These are phyloP conservation scores for Papiliotrema nemorosa DNA, from an alignment of 1,284 basidiomycete genomes.

Conservation along the genomic window DNA sequence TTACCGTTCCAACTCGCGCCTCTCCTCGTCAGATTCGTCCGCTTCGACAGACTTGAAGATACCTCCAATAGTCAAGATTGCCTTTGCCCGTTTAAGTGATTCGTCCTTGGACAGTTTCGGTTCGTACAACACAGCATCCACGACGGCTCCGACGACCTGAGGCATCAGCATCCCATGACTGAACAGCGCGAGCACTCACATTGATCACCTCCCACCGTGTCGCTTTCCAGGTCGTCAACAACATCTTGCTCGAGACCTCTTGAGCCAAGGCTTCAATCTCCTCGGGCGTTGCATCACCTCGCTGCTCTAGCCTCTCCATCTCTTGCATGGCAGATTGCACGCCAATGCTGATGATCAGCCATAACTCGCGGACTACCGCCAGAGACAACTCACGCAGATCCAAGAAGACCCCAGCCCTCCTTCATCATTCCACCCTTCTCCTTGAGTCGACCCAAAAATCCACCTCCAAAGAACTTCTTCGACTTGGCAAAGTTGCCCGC, in stretches of 20 bases:
- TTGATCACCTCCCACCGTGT: constrained; percentile 87
- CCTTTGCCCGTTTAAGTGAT: constrained; percentile 78
- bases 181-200: constrained; percentile 57
- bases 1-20: constrained; percentile 81
- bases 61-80: constrained; percentile 73
- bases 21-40: constrained; percentile 85
- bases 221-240: constrained; percentile 92
- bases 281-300: constrained; percentile 75
- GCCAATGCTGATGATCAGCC: constrained; percentile 55
- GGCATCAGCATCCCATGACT: constrained; percentile 9
- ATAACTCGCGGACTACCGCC: background rate
- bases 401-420: constrained; percentile 89
- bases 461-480: constrained; percentile 74
- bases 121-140: constrained; percentile 77
- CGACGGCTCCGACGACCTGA: constrained; percentile 58
- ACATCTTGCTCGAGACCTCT: constrained; percentile 93
- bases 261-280: constrained; percentile 82
- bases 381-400: constrained; percentile 61
- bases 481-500: constrained; percentile 89
- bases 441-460: constrained; percentile 87
- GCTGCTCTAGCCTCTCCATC: constrained; percentile 85
- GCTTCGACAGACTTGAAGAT: constrained; percentile 79
- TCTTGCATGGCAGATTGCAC: constrained; percentile 69
- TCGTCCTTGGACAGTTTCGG: constrained; percentile 65
- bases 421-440: constrained; percentile 91